Evolutionary conservation across 768 basidiomycete genomes (phyloP), one percentile per base, ranked within the genome.

Genomic region (Mycena crocata): DNA sequence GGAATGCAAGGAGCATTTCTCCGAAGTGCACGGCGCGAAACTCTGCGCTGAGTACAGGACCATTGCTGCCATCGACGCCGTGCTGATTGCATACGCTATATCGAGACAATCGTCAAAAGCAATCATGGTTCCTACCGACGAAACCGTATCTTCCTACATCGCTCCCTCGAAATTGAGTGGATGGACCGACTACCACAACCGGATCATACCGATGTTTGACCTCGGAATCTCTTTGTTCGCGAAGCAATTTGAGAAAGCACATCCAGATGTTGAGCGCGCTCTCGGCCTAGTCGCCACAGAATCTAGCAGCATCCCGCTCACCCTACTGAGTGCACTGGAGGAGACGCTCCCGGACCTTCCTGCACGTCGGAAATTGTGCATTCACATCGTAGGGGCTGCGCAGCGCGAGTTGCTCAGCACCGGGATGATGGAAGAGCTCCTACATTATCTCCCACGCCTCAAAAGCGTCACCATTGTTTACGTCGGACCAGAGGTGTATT

Each of bases 341-440:
- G 32, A 45, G 0, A 35, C 35, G 10, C 30, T 68, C 26, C 62
- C 67, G 10, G 51, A 68, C 57, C 56, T 63, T 5, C 24, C 19
- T 10, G 48, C 30, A 30, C 66, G 66, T 31, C 21, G 19, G 14
- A 45, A 37, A 32, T 40, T 68, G 1, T 63, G 62, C 21, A 59
- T 70, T 19, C 69, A 70, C 35, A 37, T 70, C 31, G 51, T 70
- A 10, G 64, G 42, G 19, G 60, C 62, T 4, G 48, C 34, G 7
- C 0, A 3, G 5, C 56, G 51, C 12, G 69, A 70, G 23, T 9
- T 49, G 2, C 0, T 5, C 6, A 35, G 45, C 1, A 40, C 19
- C 13, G 57, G 4, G 2, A 67, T 70, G 51, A 59, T 57, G 49
- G 65, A 70, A 28, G 65, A 70, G 37, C 50, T 70, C 12, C 39